Conservation (phyloP, 805 yeast species). For the Metschnikowia proteae region DNA sequence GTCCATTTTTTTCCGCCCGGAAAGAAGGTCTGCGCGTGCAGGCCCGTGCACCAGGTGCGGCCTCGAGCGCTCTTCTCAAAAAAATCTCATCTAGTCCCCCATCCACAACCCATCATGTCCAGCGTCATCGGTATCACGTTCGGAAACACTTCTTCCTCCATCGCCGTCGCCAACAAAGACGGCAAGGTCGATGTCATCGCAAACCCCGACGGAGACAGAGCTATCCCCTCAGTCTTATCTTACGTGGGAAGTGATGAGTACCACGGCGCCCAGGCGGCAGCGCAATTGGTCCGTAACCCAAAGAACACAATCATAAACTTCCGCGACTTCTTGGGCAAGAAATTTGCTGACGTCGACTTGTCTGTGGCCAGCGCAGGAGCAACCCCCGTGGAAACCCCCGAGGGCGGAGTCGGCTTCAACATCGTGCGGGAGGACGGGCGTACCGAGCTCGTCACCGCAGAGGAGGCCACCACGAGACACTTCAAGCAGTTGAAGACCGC, state of each 20-base stretch:
- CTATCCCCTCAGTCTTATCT: slow-evolving; percentile 88
- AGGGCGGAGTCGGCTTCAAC: slow-evolving; percentile 68
- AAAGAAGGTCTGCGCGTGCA: neutral
- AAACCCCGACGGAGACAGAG: slow-evolving; percentile 98
- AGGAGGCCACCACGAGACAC: slow-evolving; percentile 81
- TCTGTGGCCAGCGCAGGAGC: slow-evolving; percentile 60
- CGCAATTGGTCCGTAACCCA: slow-evolving; percentile 89
- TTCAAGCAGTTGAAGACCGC: slow-evolving; percentile 76
- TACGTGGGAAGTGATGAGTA: slow-evolving; percentile 94
- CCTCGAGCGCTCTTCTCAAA: neutral
- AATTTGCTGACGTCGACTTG: slow-evolving; percentile 66
- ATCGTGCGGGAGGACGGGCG: slow-evolving; percentile 48
- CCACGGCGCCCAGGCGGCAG: slow-evolving; percentile 94
- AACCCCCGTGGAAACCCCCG: slow-evolving; percentile 47
- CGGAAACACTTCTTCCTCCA: slow-evolving; percentile 94
- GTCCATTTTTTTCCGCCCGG: slow-evolving; percentile 44
- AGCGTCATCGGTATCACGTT: slow-evolving; percentile 88
- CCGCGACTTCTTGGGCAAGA: slow-evolving; percentile 85
- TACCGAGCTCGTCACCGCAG: slow-evolving; percentile 58
- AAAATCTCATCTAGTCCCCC: slow-evolving; percentile 1
- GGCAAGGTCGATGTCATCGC: slow-evolving; percentile 97
- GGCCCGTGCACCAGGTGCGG: slow-evolving; percentile 1
- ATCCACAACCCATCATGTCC: slow-evolving; percentile 25
- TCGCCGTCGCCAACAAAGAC: slow-evolving; percentile 79
- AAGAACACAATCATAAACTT: slow-evolving; percentile 82